phyloP scores from a whole-genome alignment of 805 yeast species.

The Starmera pachycereana region DNA sequence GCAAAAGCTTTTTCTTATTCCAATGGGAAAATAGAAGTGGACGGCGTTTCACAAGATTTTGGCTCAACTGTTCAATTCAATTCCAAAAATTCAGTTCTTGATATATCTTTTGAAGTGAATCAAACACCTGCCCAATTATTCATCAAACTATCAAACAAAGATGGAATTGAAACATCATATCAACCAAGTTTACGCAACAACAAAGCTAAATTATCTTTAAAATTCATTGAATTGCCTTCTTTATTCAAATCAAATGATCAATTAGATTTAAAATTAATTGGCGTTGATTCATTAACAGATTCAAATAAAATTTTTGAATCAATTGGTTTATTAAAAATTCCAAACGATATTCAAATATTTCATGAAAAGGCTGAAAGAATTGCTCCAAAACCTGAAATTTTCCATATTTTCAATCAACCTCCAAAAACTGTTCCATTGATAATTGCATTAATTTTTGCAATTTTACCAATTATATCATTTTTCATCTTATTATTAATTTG shows the following conservation, averaged over 20 bases:
- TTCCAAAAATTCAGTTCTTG: slow-evolving; percentile 7
- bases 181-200: slow-evolving; percentile 14
- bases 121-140: slow-evolving; percentile 8
- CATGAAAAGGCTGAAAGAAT: slow-evolving; percentile 11
- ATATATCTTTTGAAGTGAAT: slow-evolving; percentile 2
- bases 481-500: slow-evolving; percentile 10
- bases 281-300: slow-evolving; percentile 8
- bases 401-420: slow-evolving; percentile 16
- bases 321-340: slow-evolving; percentile 13
- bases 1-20: too few relatives aligned
- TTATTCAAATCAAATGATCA: slow-evolving; percentile 10
- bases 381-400: slow-evolving; percentile 16
- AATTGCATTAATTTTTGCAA: slow-evolving; percentile 12
- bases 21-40: neutral
- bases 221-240: slow-evolving; percentile 14
- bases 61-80: slow-evolving; percentile 7
- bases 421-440: slow-evolving; percentile 12
- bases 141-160: slow-evolving; percentile 9
- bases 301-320: neutral
- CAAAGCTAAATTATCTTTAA: slow-evolving; percentile 7
- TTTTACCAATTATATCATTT: slow-evolving; percentile 7
- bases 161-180: slow-evolving; percentile 16
- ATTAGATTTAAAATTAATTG: slow-evolving; percentile 10
- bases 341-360: slow-evolving; percentile 8
- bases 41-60: neutral